Evolutionary conservation across 2,329 filamentous ascomycete genomes (phyloP), one percentile per base, ranked within the genome.

Genomic region (Diaporthe capsici): DNA sequence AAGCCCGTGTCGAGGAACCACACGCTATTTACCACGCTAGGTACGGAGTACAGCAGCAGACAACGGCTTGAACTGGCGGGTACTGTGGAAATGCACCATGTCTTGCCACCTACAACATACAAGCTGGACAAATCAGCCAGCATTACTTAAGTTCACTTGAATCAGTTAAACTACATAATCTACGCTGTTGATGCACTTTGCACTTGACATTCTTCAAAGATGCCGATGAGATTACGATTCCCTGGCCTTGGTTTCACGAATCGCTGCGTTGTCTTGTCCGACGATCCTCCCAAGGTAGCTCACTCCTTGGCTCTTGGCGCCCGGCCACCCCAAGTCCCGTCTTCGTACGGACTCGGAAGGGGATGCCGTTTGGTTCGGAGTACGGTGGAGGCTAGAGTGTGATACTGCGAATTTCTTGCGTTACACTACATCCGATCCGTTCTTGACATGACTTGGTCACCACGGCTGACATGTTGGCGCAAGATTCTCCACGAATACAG

Each of bases 181-280:
- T 20, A 28, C 9, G 13, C 60, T 53, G 65, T 28, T n/a, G 28
- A 53, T 39, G 34, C 31, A 20, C 12, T 25, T 22, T 15, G n/a
- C n/a, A 55, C 65, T 34, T 22, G 49, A 39, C 28, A 13, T 34
- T 39, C 34, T 13, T 31, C 28, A n/a, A 22, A 67, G 28, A 51
- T 39, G 34, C 44, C 44, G 34, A 51, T 34, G 65, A 53, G 31
- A 53, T 68, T 25, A 68, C 31, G 28, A 42, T 70, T 55, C 15
- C 31, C 49, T 15, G 65, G 49, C 65, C 20, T 25, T 39, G 28
- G 65, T 68, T 53, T 68, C 65, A 68, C 65, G 65, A 68, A 68
- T 68, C 65, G 65, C 65, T 68, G 31, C 47, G 65, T 22, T 15
- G 65, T 70, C 65, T 70, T 70, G 65, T 70, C 65, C 65, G 65